A percentile compares a stretch with the other conserved stretches of the same genome.
Conservation (phyloP, 2,329 filamentous ascomycete genomes). For the Chaetomium olivaceum region DNA sequence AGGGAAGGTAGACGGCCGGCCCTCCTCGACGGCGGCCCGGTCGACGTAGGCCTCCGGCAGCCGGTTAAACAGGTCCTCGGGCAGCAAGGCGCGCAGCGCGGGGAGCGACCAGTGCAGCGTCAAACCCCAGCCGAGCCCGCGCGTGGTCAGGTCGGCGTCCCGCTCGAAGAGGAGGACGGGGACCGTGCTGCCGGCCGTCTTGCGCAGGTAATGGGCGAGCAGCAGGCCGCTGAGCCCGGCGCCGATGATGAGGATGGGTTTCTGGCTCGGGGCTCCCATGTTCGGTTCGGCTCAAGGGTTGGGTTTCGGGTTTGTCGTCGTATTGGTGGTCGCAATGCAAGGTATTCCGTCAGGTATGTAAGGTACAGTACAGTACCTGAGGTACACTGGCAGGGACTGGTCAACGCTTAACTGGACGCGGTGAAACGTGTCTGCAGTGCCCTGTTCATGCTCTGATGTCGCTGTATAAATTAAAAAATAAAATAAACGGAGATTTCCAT, state of each 20-base stretch:
- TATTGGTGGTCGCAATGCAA: slow-evolving; percentile 5
- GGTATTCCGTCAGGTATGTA: too few species aligned
- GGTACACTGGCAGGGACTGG: not conserved
- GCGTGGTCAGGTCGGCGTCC: slow-evolving; percentile 48
- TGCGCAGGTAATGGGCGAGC: slow-evolving; percentile 33
- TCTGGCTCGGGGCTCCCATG: slow-evolving; percentile 17
- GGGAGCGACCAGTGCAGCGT: slow-evolving; percentile 64
- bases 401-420: slow-evolving; percentile 4
- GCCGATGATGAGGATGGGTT: slow-evolving; percentile 32
- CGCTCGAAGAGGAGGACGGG: slow-evolving; percentile 55
- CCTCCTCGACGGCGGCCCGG: slow-evolving; percentile 48
- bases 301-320: not conserved
- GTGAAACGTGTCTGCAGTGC: not conserved
- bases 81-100: slow-evolving; percentile 52
- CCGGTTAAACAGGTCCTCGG: slow-evolving; percentile 46
- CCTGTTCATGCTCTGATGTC: not conserved
- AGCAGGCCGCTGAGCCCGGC: slow-evolving; percentile 32
- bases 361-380: too few species aligned
- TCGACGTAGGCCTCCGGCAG: slow-evolving; percentile 57
- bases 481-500: not conserved
- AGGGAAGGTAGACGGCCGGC: slow-evolving; percentile 51
- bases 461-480: not conserved
- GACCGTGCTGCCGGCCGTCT: too few species aligned
- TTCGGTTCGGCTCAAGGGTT: not conserved
- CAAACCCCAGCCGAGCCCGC: slow-evolving; percentile 61